Evolutionary conservation across 2,329 filamentous ascomycete genomes (phyloP), one percentile per base, ranked within the genome.

Genomic region (Exophiala viscosa): DNA sequence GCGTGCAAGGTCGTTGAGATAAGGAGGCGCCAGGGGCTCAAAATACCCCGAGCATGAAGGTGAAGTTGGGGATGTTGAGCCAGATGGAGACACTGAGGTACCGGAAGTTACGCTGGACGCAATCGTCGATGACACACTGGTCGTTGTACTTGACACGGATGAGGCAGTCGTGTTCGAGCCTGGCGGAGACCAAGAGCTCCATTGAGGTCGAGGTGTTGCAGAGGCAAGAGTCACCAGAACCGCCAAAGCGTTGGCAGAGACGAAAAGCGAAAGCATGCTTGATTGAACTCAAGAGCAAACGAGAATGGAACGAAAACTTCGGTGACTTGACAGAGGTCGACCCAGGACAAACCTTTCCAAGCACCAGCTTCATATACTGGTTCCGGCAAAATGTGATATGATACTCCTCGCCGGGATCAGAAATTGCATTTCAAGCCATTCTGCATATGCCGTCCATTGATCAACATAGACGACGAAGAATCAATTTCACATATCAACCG

Each of bases 1-100:
- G 54, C 76, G 73, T 43, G 82, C 81, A 23, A 82, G 73, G 56
- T 75, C 68, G 64, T 82, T 71, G 14, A 84, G 75, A 63, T 73
- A 72, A 56, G 70, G 64, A 56, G 59, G 49, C 52, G 63, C 39
- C 13, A 40, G 17, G 10, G 57, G 52, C 32, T 54, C 55, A 38
- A 51, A 58, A n/a, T 48, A 49, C 11, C 43, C 44, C 10, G 40
- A 44, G 43, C 48, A 49, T 15, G 49, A 47, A 32, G 52, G 33
- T 13, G 50, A 39, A 9, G 44, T 48, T 11, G 48, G 39, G 28
- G 43, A 17, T 41, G 48, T 49, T 15, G 48, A 45, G 20, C 40
- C 14, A 15, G 52, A 46, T 7, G 42, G 23, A 13, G 40, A 11
- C 28, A 18, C 20, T n/a, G 17, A 20, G 3, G 39, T 41, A 6